Evolutionary conservation across 345 rosid genomes (phyloP), one percentile per base, ranked within the genome.

Genomic region (Psidium friedrichsthalianum): DNA sequence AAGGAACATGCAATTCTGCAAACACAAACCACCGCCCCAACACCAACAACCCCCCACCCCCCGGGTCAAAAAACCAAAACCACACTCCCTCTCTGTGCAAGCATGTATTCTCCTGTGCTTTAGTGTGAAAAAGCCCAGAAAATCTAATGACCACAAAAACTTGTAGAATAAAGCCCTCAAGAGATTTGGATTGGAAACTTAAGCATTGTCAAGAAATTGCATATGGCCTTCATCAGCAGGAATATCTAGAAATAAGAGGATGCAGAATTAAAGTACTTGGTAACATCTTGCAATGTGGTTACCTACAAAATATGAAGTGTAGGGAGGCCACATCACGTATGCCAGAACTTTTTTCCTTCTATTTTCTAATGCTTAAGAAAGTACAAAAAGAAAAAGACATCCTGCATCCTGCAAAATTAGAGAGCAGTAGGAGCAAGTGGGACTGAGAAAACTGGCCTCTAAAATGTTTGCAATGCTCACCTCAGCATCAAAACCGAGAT

Each of bases 401-500:
- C 22, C 1, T 10, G 44, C 76, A 64, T 64, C 21, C 76, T 64
- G 42, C 76, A 1, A 64, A 64, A 29, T 29, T 64, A 64, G 16
- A 64, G 18, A 64, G 42, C 76, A 64, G 76, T 15, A 32, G 32
- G 74, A 27, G 21, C 74, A 27, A 29, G 76, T 29, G 42, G 76
- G 42, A 69, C 47, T 69, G 47, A 36, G 78, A 69, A 69, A 69
- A 69, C 78, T 69, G 47, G 40, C 78, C 78, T n/a, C 78, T 20
- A 36, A 11, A 10, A 36, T 2, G 1, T 7, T 22, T 8, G 25
- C 44, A 54, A 55, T 69, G 76, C 84, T 86, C 69, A 95, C 99
- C 94, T 92, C 89, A 51, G 95, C 95, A 87, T 93, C 97, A 83
- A 96, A 94, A 83, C 99, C 99, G 89, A 95, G 90, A 91, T 96